Percentiles rank a stretch among this genome's conserved stretches.
These are phyloP conservation scores for Hypoxylon lienhwacheense DNA, from an alignment of 495 filamentous ascomycete species.

Conservation along the genomic window DNA sequence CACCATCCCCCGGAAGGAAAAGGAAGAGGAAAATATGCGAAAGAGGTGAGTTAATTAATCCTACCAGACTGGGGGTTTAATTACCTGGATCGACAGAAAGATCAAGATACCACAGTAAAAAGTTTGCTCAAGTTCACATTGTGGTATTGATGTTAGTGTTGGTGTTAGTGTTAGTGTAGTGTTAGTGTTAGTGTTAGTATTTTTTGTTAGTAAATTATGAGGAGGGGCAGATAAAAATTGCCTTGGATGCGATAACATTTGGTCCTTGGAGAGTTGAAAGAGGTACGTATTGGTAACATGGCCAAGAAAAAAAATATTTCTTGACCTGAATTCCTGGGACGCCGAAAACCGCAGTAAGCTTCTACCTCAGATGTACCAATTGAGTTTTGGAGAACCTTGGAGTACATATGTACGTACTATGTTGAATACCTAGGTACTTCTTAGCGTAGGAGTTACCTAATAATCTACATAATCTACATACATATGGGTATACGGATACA, in stretches of 20 bases:
- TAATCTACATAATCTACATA: too few relatives aligned
- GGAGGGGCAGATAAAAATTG: slow-evolving; percentile 31
- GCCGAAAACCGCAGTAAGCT: slow-evolving; percentile 33
- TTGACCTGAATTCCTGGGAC: slow-evolving; percentile 3
- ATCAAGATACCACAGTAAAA: slow-evolving; percentile 2
- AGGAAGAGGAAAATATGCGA: neutral
- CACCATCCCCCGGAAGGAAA: neutral
- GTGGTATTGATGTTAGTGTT: too few relatives aligned
- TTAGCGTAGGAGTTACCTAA: too few relatives aligned
- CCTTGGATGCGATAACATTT: slow-evolving; percentile 28
- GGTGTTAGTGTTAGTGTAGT: too few relatives aligned
- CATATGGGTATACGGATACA: too few relatives aligned
- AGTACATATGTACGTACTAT: too few relatives aligned
- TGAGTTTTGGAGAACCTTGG: slow-evolving; percentile 14
- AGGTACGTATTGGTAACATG: slow-evolving; percentile 21
- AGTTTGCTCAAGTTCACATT: slow-evolving; percentile 29
- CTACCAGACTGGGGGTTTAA: slow-evolving; percentile 16
- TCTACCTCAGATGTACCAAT: too few relatives aligned
- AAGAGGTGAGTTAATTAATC: slow-evolving; percentile 24
- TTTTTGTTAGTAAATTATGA: slow-evolving; percentile 25
- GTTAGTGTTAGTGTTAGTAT: too few relatives aligned
- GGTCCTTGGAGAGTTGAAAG: slow-evolving; percentile 12
- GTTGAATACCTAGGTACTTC: neutral
- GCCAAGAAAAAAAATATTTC: slow-evolving; percentile 28
- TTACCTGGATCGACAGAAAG: slow-evolving; percentile 27